These are phyloP conservation scores for Nannizziopsis arthrosporioides DNA, from an alignment of 2,329 filamentous ascomycete species.

Conservation along the genomic window DNA sequence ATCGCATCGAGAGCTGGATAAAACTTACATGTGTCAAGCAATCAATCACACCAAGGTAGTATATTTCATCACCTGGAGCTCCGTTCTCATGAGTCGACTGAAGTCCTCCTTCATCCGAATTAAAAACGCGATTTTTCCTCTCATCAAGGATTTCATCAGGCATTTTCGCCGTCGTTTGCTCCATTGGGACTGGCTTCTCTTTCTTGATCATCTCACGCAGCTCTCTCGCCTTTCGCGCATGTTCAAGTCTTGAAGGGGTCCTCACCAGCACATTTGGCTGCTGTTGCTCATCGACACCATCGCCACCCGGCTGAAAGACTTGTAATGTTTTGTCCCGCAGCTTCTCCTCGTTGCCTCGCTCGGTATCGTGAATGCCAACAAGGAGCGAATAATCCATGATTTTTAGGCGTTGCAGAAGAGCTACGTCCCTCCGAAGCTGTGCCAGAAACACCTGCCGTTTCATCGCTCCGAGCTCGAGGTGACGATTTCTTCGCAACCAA, in stretches of 20 bases:
- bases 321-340: constrained; percentile 78
- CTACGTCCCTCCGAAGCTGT: constrained; percentile 79
- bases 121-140: constrained; percentile 71
- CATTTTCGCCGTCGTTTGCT: constrained; percentile 71
- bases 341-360: constrained; percentile 88
- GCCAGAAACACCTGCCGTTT: constrained; percentile 83
- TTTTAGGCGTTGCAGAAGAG: constrained; percentile 70
- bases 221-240: constrained; percentile 77
- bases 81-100: constrained; percentile 87
- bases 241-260: constrained; percentile 89
- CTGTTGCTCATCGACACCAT: constrained; percentile 47
- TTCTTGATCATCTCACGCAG: constrained; percentile 83
- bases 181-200: constrained; percentile 88
- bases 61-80: constrained; percentile 74
- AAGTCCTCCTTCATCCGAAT: constrained; percentile 86
- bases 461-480: constrained; percentile 75
- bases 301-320: constrained; percentile 83
- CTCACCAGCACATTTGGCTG: constrained; percentile 60
- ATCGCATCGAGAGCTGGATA: neutral
- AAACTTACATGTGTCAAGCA: constrained; percentile 83
- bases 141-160: constrained; percentile 74
- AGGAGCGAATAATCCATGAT: constrained; percentile 99
- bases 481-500: constrained; percentile 76
- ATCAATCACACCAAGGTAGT: constrained; percentile 97
- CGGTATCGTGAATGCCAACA: constrained; percentile 83